Evolutionary conservation across 495 filamentous ascomycete species (phyloP), one percentile per base, ranked within the genome.

Genomic region (Margaritispora aquatica): DNA sequence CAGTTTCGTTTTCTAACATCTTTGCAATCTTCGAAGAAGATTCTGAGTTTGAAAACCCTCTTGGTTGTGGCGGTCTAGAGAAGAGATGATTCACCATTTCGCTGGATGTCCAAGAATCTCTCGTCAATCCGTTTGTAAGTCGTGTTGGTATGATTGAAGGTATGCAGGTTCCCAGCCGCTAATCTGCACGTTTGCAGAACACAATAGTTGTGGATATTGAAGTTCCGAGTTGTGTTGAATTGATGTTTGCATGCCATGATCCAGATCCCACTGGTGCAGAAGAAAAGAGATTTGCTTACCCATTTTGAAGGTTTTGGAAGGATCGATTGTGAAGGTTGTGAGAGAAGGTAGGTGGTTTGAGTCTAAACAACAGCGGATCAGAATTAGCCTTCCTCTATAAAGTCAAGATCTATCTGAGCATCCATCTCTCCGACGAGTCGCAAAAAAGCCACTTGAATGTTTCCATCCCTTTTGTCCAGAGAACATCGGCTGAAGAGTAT

Each of bases 251-350:
- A 44, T 44, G 38, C 38, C 7, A n/a, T 26, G 38, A 24, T 48
- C 51, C 26, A 21, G 53, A 49, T 26, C 54, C 50, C 20, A n/a
- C 53, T 54, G 11, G 38, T 24, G n/a, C 19, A 29, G 54, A 66
- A 66, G 41, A 51, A 66, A 60, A 58, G 3, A 41, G 55, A 26
- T 52, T 44, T 63, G 63, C 63, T 66, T 66, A 66, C 63, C 63
- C 63, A 66, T 66, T 66, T 51, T 63, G 10, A 58, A n/a, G 53
- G 55, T 26, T 63, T 1, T 24, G 59, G 59, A 63, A 66, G 34
- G 63, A 57, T 59, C 60, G 60, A 66, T 60, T 11, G 46, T 19
- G 49, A 31, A 36, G 17, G 57, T 56, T 26, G 50, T 26, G 23
- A 48, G 38, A 49, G 63, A 49, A 60, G 54, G 60, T 36, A 17